phyloP scores from a whole-genome alignment of 108 stramenopile genomes.

The Nitzschia inconspicua region DNA sequence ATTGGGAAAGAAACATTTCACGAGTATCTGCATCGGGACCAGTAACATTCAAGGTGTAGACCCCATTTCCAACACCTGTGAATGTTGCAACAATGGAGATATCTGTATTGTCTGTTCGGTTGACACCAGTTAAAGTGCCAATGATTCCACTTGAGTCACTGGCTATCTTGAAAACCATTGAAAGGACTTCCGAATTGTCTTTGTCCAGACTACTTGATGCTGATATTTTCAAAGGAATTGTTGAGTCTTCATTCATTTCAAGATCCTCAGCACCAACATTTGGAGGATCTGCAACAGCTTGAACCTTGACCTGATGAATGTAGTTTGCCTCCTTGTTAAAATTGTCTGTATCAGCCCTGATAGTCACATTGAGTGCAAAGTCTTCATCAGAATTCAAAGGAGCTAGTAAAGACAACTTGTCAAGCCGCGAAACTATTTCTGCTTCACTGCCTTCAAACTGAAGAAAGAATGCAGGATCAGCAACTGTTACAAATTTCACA shows the following conservation, averaged over 20 bases:
- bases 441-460: background rate
- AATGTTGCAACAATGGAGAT: background rate
- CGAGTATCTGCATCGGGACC: background rate
- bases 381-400: background rate
- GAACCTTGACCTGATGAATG: background rate
- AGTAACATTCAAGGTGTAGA: background rate
- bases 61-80: background rate
- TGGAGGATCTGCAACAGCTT: conserved; percentile 15
- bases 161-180: conserved; percentile 1
- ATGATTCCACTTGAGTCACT: background rate
- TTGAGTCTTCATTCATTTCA: background rate
- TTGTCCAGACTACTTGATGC: conserved; percentile 2
- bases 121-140: too few species aligned
- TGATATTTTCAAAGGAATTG: background rate
- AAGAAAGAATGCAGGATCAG: background rate
- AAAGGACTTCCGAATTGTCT: conserved; percentile 6
- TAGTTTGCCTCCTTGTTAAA: background rate
- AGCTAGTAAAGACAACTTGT: background rate
- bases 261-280: background rate
- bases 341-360: background rate
- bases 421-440: background rate
- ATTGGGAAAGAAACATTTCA: too few species aligned
- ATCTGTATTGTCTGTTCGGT: background rate
- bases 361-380: background rate
- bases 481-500: background rate